Evolutionary conservation across 2,329 filamentous ascomycete genomes (phyloP), one percentile per base, ranked within the genome.

Genomic region (Zarea fungicola): DNA sequence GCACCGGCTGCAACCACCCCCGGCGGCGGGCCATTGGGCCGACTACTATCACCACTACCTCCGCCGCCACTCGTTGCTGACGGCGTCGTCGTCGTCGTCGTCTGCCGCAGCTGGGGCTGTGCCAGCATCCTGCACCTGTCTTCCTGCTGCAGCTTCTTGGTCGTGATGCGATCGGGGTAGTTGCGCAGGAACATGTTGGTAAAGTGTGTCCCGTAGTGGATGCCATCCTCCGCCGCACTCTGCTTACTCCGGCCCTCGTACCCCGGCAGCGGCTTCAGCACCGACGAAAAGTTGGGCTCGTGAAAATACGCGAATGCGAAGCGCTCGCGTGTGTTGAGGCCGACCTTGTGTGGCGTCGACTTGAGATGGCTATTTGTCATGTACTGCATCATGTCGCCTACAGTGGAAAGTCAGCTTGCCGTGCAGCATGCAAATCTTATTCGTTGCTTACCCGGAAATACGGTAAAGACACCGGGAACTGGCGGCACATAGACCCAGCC

Each of bases 351-450:
- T 2, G 68, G 72, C 0, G 73, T 76, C 2, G 73, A 74, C 4
- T 64, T 70, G 6, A 76, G 65, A 53, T 63, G 62, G 25, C 65
- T 67, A 56, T 67, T 66, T 28, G 73, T 76, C 53, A 77, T 63
- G 56, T 74, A 74, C 51, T 76, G 72, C 69, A 77, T 69, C 69
- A 77, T 76, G 52, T 76, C 73, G 9, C 74, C 73, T 70, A 14
- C 22, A 32, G n/a, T 25, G 16, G 14, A 19, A 32, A 3, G 41
- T 40, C n/a, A 46, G 36, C 34, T 18, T 22, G 25, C 19, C n/a
- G 22, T 13, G 10, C 7, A 51, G 23, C 14, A 4, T 25, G 39
- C 9, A 36, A 22, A 34, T 36, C 6, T 19, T 36, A 18, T 25
- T 29, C 52, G 19, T 32, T 10, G 42, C 55, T 52, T 62, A 67